Evolutionary conservation across 176 grass and related monocot species (phyloP).

Genomic region (Guadua angustifolia): DNA sequence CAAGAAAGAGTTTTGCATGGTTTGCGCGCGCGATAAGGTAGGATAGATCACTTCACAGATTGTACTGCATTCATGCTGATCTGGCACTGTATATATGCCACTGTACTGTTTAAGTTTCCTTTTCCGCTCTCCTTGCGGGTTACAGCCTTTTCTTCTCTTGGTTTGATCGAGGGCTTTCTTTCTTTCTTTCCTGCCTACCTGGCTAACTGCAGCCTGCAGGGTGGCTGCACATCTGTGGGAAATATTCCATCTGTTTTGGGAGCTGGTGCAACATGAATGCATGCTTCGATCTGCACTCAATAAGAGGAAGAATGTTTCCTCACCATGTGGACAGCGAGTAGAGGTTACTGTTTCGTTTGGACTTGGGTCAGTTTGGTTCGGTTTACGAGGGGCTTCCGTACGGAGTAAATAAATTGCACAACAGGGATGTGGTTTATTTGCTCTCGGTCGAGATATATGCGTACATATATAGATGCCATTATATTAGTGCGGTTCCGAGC

Average conservation of each 20-base stretch:
- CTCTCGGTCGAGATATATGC: too few relatives aligned
- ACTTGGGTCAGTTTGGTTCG: too few relatives aligned
- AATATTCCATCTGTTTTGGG: constrained; percentile 30
- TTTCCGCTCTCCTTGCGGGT: background rate
- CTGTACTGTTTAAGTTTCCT: background rate
- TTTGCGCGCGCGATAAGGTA: too few relatives aligned
- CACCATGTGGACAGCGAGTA: background rate
- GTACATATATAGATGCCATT: too few relatives aligned
- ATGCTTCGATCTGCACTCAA: constrained; percentile 12
- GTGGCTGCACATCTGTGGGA: constrained; percentile 1
- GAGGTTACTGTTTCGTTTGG: background rate
- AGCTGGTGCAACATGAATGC: background rate
- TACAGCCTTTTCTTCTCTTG: background rate
- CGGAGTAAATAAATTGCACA: too few relatives aligned
- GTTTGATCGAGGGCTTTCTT: background rate
- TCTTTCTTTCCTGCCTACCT: background rate
- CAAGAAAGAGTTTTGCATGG: background rate
- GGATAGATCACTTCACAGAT: too few relatives aligned
- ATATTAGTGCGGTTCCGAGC: too few relatives aligned
- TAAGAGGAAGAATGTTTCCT: constrained; percentile 3
- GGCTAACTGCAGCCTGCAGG: background rate
- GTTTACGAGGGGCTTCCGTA: too few relatives aligned
- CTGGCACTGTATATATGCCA: background rate
- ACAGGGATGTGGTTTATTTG: too few relatives aligned
- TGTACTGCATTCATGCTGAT: too few relatives aligned